Evolutionary conservation across 1,284 basidiomycete species (phyloP).

Genomic region (Apiotrichum laibachii): DNA sequence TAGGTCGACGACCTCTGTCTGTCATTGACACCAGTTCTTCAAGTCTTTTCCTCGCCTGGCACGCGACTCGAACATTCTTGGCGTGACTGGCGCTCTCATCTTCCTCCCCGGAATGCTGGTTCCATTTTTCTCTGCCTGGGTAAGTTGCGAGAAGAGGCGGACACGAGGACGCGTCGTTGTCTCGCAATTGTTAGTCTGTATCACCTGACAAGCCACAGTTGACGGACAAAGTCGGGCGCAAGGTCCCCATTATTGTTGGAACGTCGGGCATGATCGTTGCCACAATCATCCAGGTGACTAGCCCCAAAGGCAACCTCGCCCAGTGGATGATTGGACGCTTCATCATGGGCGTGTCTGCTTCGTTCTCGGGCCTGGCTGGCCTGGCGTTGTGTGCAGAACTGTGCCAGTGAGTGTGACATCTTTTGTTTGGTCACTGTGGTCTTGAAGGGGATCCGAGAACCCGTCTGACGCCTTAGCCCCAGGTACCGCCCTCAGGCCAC

Average conservation of each 20-base stretch:
- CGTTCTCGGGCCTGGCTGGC: neutral
- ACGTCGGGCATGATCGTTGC: conserved; percentile 3
- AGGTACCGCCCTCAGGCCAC: neutral
- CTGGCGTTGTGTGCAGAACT: neutral
- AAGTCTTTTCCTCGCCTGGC: neutral
- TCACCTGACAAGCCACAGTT: neutral
- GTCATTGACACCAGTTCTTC: neutral
- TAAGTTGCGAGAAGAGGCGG: too few relatives aligned
- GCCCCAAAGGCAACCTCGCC: conserved; percentile 17
- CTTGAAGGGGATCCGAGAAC: too few relatives aligned
- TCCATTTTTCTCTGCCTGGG: neutral
- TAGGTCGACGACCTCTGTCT: neutral
- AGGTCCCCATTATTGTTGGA: neutral
- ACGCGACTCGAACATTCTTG: neutral
- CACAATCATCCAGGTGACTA: conserved; percentile 14
- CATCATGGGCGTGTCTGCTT: neutral
- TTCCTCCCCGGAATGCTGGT: neutral
- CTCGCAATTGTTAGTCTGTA: neutral
- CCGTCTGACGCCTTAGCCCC: neutral
- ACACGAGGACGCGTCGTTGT: too few relatives aligned
- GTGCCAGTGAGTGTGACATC: neutral
- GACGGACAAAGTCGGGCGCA: conserved; percentile 4
- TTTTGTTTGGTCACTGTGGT: too few relatives aligned
- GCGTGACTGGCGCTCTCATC: neutral
- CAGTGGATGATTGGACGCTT: conserved; percentile 23